Base-by-base conservation (phyloP, 78 protist species). In the Protostelium mycophagum region DNA sequence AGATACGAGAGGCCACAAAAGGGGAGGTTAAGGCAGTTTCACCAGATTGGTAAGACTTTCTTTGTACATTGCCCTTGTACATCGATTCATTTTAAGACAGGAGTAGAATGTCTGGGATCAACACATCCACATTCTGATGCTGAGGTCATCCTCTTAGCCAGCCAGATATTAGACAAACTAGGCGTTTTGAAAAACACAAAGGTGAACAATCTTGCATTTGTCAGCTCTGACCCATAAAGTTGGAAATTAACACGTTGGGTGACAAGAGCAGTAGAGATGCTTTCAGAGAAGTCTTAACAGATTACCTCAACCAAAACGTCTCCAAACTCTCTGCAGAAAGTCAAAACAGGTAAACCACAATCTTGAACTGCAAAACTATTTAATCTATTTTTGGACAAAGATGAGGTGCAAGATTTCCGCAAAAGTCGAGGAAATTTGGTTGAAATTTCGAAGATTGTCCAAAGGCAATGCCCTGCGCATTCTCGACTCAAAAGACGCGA, bases 1-100 rank as follows among this genome's bases (percentile, higher is more conserved):
- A 38, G 96, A 28, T 91, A 89, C 34, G 96, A 95, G 63, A 35
- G 95, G 23, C 96, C 96, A 34, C 96, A 95, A 87, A 0, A 31
- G 38, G 96, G 96, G 0, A 38, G 96, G 0, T 83, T 31, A 1
- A 86, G 96, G 36, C 94, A 95, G 85, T 91, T 95, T 36, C 88
- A 83, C 28, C 96, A 94, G 35, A 31, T 94, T 0, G 94, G 92
- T 1, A n/a, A 35, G 83, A 23, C 34, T 28, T 23, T 28, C 83
- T 28, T 23, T 23, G 28, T 63, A 28, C 34, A 63, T 63, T 23
- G 83, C 83, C 28, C 34, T 28, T 28, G 83, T 63, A 23, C 34
- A 63, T 23, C 83, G 23, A 28, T 28, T 63, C 83, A 28, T 28
- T 23, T 28, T 83, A 35, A 35, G 9, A 0, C 85, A 83, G 10